These are phyloP conservation scores for Lizonia empirigonia DNA, from an alignment of 2,329 filamentous ascomycete species.

Conservation along the genomic window DNA sequence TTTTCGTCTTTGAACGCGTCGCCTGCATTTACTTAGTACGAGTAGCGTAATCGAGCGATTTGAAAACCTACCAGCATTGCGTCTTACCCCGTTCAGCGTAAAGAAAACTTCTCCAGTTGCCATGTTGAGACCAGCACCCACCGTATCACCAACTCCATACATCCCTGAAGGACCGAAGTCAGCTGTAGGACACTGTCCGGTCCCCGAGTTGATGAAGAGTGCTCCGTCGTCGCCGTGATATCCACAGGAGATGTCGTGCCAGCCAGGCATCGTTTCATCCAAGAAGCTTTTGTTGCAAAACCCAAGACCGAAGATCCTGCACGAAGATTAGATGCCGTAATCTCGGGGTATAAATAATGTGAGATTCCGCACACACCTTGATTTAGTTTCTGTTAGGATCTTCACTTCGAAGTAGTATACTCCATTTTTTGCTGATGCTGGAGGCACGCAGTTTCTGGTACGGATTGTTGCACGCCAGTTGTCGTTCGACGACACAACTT, in stretches of 20 bases:
- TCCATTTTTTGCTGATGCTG: neutral
- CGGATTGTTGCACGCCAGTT: neutral
- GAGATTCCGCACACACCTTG: neutral
- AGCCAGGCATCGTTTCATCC: neutral
- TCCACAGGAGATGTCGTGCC: neutral
- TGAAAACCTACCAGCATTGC: neutral
- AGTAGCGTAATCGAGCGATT: too few relatives aligned
- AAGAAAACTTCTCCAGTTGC: neutral
- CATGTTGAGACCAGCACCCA: neutral
- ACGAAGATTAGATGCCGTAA: too few relatives aligned
- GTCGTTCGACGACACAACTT: neutral
- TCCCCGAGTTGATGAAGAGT: neutral
- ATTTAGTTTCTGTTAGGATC: neutral
- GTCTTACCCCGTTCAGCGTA: neutral
- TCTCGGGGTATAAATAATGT: neutral
- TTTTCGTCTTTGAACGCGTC: neutral
- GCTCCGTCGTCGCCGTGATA: conserved; percentile 1
- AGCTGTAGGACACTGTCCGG: neutral
- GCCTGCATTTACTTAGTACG: too few relatives aligned
- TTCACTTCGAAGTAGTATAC: neutral
- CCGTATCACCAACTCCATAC: neutral
- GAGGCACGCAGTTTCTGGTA: neutral
- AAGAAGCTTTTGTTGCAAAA: neutral
- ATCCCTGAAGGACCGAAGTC: neutral
- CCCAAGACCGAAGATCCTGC: neutral